Evolutionary conservation across 2,329 filamentous ascomycete species (phyloP).

Genomic region (Penicillium glabrum): DNA sequence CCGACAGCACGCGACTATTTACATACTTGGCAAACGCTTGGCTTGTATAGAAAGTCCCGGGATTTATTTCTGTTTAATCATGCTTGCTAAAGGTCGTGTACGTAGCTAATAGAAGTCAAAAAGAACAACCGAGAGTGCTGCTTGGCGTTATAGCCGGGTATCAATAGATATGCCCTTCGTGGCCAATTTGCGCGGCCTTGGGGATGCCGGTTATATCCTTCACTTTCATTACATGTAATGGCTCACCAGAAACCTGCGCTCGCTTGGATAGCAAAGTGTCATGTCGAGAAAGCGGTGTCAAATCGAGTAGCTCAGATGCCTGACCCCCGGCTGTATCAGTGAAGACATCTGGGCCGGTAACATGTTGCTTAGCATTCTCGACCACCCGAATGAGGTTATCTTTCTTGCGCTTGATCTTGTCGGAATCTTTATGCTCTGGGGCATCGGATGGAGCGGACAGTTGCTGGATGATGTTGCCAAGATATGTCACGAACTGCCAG

Average conservation of each 20-base stretch:
- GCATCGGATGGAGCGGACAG: constrained; percentile 47
- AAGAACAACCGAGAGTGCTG: background rate
- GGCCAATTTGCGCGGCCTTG: constrained; percentile 44
- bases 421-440: constrained; percentile 42
- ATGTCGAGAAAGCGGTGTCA: constrained; percentile 28
- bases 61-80: background rate
- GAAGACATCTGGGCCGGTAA: constrained; percentile 82
- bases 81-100: background rate
- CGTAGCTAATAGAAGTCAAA: background rate
- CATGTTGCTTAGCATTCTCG: constrained; percentile 74
- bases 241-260: constrained; percentile 20
- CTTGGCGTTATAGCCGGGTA: background rate
- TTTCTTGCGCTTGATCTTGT: constrained; percentile 51
- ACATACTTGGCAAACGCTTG: background rate
- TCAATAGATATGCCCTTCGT: constrained; percentile 39
- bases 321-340: constrained; percentile 59
- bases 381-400: constrained; percentile 73
- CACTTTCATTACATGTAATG: constrained; percentile 21
- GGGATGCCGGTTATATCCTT: constrained; percentile 64
- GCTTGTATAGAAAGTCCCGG: background rate
- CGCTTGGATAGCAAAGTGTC: constrained; percentile 26
- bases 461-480: constrained; percentile 65
- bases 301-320: constrained; percentile 24
- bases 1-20: background rate
- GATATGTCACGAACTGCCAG: constrained; percentile 68